Percentiles rank a stretch among this genome's conserved stretches.
phyloP scores from a whole-genome alignment of 345 rosid genomes.

The Ricinus communis region DNA sequence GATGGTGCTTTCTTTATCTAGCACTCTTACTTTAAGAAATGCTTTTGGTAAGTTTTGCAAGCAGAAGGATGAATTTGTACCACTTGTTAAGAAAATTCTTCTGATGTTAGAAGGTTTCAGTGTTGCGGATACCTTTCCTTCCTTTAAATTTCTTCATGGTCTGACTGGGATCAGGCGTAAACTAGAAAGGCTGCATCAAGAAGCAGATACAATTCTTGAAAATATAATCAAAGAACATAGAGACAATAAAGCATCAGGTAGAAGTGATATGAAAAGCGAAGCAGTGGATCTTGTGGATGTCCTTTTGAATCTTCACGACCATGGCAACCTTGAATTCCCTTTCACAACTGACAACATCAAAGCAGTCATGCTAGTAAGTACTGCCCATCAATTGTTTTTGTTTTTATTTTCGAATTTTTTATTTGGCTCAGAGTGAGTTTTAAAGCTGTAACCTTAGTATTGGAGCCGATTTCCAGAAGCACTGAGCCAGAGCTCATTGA shows the following conservation, averaged over 20 bases:
- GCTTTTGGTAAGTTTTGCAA: no score
- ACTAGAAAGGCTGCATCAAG: conserved; percentile 2
- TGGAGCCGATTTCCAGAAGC: no score
- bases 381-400: not conserved
- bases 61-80: no score
- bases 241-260: not conserved
- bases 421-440: not conserved
- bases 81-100: no score
- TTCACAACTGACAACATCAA: not conserved
- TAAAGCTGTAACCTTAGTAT: no score
- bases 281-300: not conserved
- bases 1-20: not conserved
- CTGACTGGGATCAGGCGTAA: not conserved
- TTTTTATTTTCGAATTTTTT: not conserved
- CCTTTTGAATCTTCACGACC: conserved; percentile 5
- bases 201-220: not conserved
- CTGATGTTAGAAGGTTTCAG: no score
- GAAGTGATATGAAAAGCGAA: not conserved
- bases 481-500: no score
- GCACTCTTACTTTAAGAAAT: not conserved
- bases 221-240: not conserved
- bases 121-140: no score
- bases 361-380: not conserved
- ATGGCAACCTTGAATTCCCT: not conserved
- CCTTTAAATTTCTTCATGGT: not conserved